Conservation (phyloP, 805 yeast species). For the Nakazawaea populi region DNA sequence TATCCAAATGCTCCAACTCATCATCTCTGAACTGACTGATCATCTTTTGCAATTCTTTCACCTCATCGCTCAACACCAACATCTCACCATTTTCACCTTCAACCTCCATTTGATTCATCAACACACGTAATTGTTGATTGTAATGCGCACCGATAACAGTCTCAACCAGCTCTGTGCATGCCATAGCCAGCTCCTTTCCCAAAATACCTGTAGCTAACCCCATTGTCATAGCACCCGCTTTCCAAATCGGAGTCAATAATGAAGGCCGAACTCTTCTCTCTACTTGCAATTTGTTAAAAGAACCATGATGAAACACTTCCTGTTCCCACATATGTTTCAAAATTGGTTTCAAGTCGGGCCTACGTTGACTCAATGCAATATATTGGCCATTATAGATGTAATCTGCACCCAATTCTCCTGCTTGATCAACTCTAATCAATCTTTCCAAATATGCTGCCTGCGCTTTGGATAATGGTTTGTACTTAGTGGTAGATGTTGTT, state of each 20-base stretch:
- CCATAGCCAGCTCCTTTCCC: constrained; percentile 97
- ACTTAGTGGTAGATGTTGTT: neutral
- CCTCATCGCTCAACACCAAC: constrained; percentile 41
- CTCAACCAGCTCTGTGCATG: constrained; percentile 98
- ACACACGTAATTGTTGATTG: constrained; percentile 77
- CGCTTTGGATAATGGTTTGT: constrained; percentile 26
- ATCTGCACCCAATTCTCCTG: constrained; percentile 96
- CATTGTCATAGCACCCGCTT: constrained; percentile 78
- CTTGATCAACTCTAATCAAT: constrained; percentile 89
- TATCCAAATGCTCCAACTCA: constrained; percentile 90
- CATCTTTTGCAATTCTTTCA: constrained; percentile 49
- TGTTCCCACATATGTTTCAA: constrained; percentile 98
- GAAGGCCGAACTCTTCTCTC: constrained; percentile 87
- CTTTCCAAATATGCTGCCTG: constrained; percentile 70
- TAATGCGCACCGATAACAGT: constrained; percentile 97
- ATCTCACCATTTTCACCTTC: constrained; percentile 22
- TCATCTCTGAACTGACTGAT: constrained; percentile 85
- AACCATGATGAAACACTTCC: constrained; percentile 83
- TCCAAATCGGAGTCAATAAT: constrained; percentile 88
- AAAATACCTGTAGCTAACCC: constrained; percentile 83
- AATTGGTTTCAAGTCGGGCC: constrained; percentile 73
- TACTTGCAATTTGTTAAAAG: constrained; percentile 74
- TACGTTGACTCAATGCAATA: constrained; percentile 59
- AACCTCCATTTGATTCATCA: constrained; percentile 60
- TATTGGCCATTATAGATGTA: constrained; percentile 91